A percentile compares a stretch with the other conserved stretches of the same genome.
Conservation (phyloP, 306 rosid species). For the Comarum palustre region DNA sequence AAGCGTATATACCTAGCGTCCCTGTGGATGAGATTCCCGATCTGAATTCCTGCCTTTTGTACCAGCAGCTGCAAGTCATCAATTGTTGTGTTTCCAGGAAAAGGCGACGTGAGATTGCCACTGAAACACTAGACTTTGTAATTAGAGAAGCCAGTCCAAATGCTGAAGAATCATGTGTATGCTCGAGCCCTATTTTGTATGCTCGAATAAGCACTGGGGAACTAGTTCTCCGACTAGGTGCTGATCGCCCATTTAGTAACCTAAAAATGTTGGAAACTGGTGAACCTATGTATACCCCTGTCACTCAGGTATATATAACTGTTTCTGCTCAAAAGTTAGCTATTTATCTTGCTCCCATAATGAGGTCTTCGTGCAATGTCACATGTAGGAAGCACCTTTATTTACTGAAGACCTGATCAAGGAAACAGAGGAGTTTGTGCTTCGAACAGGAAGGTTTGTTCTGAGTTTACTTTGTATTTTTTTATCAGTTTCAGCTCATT, state of each 20-base stretch:
- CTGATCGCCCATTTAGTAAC: slow-evolving; percentile 51
- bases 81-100: slow-evolving; percentile 91
- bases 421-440: slow-evolving; percentile 96
- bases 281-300: slow-evolving; percentile 84
- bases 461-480: slow-evolving; percentile 9
- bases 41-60: slow-evolving; percentile 76
- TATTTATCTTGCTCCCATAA: slow-evolving; percentile 18
- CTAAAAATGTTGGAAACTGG: slow-evolving; percentile 92
- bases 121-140: slow-evolving; percentile 64
- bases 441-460: slow-evolving; percentile 94
- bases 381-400: slow-evolving; percentile 86
- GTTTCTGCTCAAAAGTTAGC: slow-evolving; percentile 22
- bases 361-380: slow-evolving; percentile 26
- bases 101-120: slow-evolving; percentile 63
- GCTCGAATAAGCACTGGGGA: slow-evolving; percentile 74
- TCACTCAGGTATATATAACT: slow-evolving; percentile 69
- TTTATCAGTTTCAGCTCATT: slow-evolving; percentile 15
- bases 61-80: slow-evolving; percentile 85
- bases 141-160: slow-evolving; percentile 57
- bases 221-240: slow-evolving; percentile 84
- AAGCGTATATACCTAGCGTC: slow-evolving; percentile 59
- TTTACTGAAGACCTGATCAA: slow-evolving; percentile 92
- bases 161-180: slow-evolving; percentile 39
- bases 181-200: slow-evolving; percentile 56
- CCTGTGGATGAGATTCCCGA: slow-evolving; percentile 85